Evolutionary conservation across 768 basidiomycete genomes (phyloP).

Genomic region (Ramaria rubella): DNA sequence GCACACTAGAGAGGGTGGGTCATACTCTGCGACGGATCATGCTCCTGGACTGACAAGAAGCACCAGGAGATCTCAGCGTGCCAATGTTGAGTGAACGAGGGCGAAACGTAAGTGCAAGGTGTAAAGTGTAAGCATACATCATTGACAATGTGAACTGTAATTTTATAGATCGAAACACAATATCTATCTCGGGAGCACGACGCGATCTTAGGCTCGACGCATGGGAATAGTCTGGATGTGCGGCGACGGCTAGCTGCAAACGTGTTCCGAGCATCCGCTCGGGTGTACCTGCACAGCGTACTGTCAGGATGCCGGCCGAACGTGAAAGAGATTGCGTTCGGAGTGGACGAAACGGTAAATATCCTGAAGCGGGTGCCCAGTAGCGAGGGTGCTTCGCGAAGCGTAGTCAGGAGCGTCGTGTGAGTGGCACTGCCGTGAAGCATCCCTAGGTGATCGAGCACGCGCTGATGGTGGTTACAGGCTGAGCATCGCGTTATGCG

Average conservation of each 20-base stretch:
- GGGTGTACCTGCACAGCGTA: slow-evolving; percentile 70
- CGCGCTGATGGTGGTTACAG: not conserved
- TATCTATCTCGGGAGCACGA: slow-evolving; percentile 11
- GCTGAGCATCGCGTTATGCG: slow-evolving; percentile 64
- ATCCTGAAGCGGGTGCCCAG: slow-evolving; percentile 37
- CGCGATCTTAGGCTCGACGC: not conserved
- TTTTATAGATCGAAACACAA: slow-evolving; percentile 7
- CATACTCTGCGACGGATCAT: not conserved
- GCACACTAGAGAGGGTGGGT: slow-evolving; percentile 29
- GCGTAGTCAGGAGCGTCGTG: slow-evolving; percentile 70
- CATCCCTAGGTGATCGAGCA: not conserved
- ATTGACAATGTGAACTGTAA: not conserved
- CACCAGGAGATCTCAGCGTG: slow-evolving; percentile 40
- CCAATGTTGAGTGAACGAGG: slow-evolving; percentile 53
- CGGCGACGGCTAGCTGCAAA: slow-evolving; percentile 34
- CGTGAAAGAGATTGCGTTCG: slow-evolving; percentile 53
- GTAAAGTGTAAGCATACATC: too few relatives aligned
- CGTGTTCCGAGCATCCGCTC: slow-evolving; percentile 66
- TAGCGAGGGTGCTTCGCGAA: slow-evolving; percentile 34
- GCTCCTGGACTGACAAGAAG: not conserved
- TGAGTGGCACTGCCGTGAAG: slow-evolving; percentile 20
- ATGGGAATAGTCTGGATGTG: slow-evolving; percentile 19
- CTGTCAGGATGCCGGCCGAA: slow-evolving; percentile 66
- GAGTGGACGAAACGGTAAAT: slow-evolving; percentile 47
- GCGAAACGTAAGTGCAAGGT: slow-evolving; percentile 16